Evolutionary conservation across 768 basidiomycete genomes (phyloP).

Genomic region (Gloeopeniophorella convolvens): DNA sequence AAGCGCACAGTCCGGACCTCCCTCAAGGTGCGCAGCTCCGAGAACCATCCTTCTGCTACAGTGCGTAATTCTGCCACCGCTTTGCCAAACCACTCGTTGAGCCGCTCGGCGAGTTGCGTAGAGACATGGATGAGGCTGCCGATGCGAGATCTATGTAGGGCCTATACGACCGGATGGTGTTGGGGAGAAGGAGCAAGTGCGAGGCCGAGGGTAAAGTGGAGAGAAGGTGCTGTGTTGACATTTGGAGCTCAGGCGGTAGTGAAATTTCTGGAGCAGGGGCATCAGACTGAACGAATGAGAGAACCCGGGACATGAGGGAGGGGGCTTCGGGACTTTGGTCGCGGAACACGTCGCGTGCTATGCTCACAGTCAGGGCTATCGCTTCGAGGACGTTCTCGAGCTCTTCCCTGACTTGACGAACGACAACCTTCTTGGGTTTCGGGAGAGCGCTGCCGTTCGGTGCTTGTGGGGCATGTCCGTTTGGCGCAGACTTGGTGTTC

Average conservation of each 20-base stretch:
- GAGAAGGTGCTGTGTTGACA: conserved; percentile 66
- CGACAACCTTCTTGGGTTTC: conserved; percentile 30
- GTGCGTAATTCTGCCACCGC: conserved; percentile 40
- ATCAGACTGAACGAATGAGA: conserved; percentile 59
- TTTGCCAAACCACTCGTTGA: conserved; percentile 59
- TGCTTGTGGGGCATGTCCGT: conserved; percentile 6
- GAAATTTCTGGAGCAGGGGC: conserved; percentile 22
- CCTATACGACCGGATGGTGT: conserved; percentile 65
- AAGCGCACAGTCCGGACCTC: conserved; percentile 69
- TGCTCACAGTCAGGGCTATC: conserved; percentile 52
- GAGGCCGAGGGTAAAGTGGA: conserved; percentile 73
- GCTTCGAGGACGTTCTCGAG: conserved; percentile 46
- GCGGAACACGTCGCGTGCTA: conserved; percentile 53
- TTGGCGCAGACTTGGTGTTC: conserved; percentile 10
- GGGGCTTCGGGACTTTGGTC: conserved; percentile 26
- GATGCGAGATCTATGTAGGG: conserved; percentile 77
- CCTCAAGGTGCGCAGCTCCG: conserved; percentile 48
- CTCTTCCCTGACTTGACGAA: conserved; percentile 49
- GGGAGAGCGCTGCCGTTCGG: conserved; percentile 9
- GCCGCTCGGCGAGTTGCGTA: conserved; percentile 36
- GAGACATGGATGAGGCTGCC: conserved; percentile 46
- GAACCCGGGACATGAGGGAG: conserved; percentile 50
- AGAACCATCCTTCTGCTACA: conserved; percentile 51
- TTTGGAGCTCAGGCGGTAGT: conserved; percentile 45
- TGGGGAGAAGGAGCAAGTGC: conserved; percentile 72